Base-by-base conservation (phyloP, 768 basidiomycete species). In the Tricholoma terreum region DNA sequence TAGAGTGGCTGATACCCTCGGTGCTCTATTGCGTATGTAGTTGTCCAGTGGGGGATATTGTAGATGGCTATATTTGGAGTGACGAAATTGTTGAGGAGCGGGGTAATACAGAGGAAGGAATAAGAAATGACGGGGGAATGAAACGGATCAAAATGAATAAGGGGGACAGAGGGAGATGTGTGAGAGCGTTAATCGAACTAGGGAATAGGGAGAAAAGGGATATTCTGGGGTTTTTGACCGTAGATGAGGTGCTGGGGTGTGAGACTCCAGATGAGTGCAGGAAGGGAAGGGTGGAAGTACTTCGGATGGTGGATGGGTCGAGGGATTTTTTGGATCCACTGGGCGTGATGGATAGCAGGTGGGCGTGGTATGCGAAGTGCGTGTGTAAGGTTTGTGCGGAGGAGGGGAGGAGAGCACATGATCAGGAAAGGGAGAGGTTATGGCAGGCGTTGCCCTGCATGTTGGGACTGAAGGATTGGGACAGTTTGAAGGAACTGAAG, bases 11-110 rank as follows among this genome's bases (percentile, higher is more conserved):
- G 15, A 60, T 77, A 11, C 75, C 76, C 6, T 56, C 68, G 14
- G 70, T 73, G 50, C 63, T 73, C 33, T 75, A 75, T 61, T 75
- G 74, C 61, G 67, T 75, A 27, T 69, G 69, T 62, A 74, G 67
- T 58, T 71, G 73, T 56, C 70, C 74, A 8, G 63, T 75, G 40
- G 66, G 67, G 46, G 73, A 75, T 56, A 73, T 72, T 2, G 65
- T 76, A n/a, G 74, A 76, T 49, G 64, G 69, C 24, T 66, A 70
- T 7, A 53, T 59, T 2, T 76, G 73, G 69, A 54, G 55, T 15
- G 65, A 58, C n/a, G 66, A 60, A 2, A 27, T 31, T 14, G 15
- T 8, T n/a, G 15, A 31, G 15, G 30, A 49, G 4, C 3, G 4
- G n/a, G n/a, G 10, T 17, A 10, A 30, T 17, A 27, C 15, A 9